phyloP scores from a whole-genome alignment of 139 green algal species.

The Chlamydomonas schloesseri region DNA sequence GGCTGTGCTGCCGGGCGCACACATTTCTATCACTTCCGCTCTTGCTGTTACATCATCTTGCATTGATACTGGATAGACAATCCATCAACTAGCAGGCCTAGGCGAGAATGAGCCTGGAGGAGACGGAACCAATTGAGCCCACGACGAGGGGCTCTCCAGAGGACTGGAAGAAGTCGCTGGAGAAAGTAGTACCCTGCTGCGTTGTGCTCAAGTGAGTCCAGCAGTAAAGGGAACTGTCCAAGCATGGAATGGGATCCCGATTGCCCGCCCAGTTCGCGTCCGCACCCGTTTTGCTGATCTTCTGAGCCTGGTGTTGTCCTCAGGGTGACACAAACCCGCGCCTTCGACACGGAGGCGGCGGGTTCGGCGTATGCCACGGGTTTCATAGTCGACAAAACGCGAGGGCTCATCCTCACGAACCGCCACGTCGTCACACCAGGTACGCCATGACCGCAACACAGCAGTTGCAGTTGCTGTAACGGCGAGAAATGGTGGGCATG shows the following conservation, averaged over 20 bases:
- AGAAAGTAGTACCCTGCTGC: constrained; percentile 69
- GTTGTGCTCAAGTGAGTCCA: constrained; percentile 76
- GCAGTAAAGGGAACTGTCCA: no score
- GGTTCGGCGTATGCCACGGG: constrained; percentile 82
- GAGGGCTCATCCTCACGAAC: constrained; percentile 94
- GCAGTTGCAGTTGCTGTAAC: neutral
- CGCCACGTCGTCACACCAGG: constrained; percentile 91
- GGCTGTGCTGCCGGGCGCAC: no score
- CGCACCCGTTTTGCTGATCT: no score
- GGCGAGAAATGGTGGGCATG: no score
- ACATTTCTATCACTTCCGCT: no score
- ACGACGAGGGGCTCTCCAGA: neutral
- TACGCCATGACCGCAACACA: neutral
- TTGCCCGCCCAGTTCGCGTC: no score
- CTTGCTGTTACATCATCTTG: no score
- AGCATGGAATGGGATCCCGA: no score
- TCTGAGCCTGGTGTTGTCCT: neutral
- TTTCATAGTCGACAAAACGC: constrained; percentile 89
- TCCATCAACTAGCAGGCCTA: no score
- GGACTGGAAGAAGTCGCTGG: constrained; percentile 68
- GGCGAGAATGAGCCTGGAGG: no score
- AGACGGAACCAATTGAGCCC: no score
- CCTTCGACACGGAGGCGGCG: constrained; percentile 90
- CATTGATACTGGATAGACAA: no score
- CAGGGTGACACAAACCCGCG: constrained; percentile 78